Evolutionary conservation across 1,284 basidiomycete genomes (phyloP), one percentile per base, ranked within the genome.

Genomic region (Melampsora americana): DNA sequence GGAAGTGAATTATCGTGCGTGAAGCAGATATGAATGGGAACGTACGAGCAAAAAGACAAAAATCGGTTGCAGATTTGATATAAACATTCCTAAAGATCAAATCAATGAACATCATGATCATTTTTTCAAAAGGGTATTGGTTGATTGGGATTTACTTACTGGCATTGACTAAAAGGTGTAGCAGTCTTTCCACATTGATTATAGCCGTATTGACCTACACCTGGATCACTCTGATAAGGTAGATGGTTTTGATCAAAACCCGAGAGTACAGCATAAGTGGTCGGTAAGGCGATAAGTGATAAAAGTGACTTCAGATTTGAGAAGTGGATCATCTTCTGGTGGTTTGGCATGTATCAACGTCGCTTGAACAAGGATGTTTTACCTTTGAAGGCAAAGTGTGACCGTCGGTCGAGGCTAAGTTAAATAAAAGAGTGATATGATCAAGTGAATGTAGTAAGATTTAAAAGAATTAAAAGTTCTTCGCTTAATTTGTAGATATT

Each of bases 1-100:
- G n/a, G n/a, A n/a, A n/a, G n/a, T n/a, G n/a, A n/a, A n/a, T n/a
- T n/a, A n/a, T n/a, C n/a, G n/a, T n/a, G n/a, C n/a, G n/a, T n/a
- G n/a, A n/a, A n/a, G n/a, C n/a, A n/a, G n/a, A n/a, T n/a, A n/a
- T n/a, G n/a, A n/a, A n/a, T n/a, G 16, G 9, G 28, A 35, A 53
- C 73, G 53, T 69, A 75, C 73, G 73, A 7, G 73, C 73, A 68
- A 75, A 75, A 2, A 75, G 2, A 42, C 73, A 75, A 53, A 75
- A 75, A 69, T 75, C 66, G 39, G 66, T 65, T 11, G 73, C 73
- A 12, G 73, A 68, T 16, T 68, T 30, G 39, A 75, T 68, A 35
- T 48, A 75, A 0, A 53, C 26, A 30, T 75, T 75, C 42, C 73
- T 75, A 23, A 18, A 1, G 53, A 65, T 35, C 20, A 53, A 53